These are phyloP conservation scores for Spergularia marina DNA, from an alignment of 148 eudicot species.

Conservation along the genomic window DNA sequence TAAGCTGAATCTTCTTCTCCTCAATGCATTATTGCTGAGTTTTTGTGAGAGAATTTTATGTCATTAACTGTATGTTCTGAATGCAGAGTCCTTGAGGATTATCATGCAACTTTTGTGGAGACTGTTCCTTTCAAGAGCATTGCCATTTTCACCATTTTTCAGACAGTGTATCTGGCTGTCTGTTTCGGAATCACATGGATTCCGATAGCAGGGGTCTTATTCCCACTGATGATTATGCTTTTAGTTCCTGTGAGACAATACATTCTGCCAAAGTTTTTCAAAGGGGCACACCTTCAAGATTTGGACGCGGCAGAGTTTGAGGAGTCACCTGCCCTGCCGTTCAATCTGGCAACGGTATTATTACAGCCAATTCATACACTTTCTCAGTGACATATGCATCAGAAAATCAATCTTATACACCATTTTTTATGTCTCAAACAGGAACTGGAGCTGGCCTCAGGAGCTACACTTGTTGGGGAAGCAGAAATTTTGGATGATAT, in stretches of 20 bases:
- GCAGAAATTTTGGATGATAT: conserved; percentile 69
- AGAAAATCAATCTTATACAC: not conserved
- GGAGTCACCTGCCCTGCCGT: conserved; percentile 76
- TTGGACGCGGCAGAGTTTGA: conserved; percentile 90
- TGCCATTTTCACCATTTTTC: conserved; percentile 71
- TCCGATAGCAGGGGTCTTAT: conserved; percentile 81
- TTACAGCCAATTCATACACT: not conserved
- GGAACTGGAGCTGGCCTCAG: conserved; percentile 60
- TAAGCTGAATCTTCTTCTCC: conserved; percentile 16
- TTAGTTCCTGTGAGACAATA: conserved; percentile 89
- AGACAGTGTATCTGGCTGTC: conserved; percentile 55
- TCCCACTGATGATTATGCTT: conserved; percentile 88
- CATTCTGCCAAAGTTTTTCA: conserved; percentile 75
- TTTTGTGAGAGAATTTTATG: not conserved
- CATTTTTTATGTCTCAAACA: conserved; percentile 27
- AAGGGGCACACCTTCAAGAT: conserved; percentile 83
- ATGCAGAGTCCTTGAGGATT: conserved; percentile 81
- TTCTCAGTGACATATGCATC: not conserved
- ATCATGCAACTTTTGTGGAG: conserved; percentile 86
- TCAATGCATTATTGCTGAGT: not conserved
- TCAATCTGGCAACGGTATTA: conserved; percentile 56
- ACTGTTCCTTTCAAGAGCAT: conserved; percentile 91
- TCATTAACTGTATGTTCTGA: conserved; percentile 9
- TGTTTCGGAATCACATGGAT: conserved; percentile 94
- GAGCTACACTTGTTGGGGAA: conserved; percentile 46